Evolutionary conservation across 345 rosid genomes (phyloP), one percentile per base, ranked within the genome.

Genomic region (Ricinus communis): DNA sequence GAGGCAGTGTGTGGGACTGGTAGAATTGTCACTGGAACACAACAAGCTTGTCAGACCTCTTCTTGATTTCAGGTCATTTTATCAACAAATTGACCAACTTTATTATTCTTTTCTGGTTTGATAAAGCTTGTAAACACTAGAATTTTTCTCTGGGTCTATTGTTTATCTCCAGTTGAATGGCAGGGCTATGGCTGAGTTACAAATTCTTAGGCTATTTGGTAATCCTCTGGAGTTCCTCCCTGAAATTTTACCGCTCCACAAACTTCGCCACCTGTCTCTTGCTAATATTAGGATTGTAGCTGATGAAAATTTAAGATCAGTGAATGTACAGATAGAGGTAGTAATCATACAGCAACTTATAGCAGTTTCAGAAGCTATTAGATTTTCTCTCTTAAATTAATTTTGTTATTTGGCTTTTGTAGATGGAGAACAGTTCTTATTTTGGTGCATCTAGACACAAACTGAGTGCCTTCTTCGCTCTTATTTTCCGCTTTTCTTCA

Each of bases 141-240:
- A 31, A 11, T 67, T 68, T 69, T 43, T 50, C 53, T 72, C 12
- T 66, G 65, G 81, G 75, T 69, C 75, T 91, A 71, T 84, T 82
- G 65, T 77, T 53, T 66, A 70, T 72, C 60, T 75, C 71, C 60
- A 76, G 81, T 76, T 87, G 83, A 70, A 80, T 74, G 86, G 84
- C 85, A 93, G 98, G 87, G 96, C 96, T 41, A 88, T 93, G 97
- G 64, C 96, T 74, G 97, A 88, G 80, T 79, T 95, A 62, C 83
- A 80, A 73, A 88, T 89, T 86, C 88, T 95, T 45, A 83, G 96
- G 80, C 86, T 95, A 62, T 95, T 95, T 83, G 98, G 98, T 22
- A 95, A 95, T 66, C 99, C 99, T 62, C 87, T 95, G 70, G 99
- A 95, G 67, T 95, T 90, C 79, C 98, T 95, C 75, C 99, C 99